phyloP scores from a whole-genome alignment of 2,329 filamentous ascomycete species.

The Trichoderma aggressivum region DNA sequence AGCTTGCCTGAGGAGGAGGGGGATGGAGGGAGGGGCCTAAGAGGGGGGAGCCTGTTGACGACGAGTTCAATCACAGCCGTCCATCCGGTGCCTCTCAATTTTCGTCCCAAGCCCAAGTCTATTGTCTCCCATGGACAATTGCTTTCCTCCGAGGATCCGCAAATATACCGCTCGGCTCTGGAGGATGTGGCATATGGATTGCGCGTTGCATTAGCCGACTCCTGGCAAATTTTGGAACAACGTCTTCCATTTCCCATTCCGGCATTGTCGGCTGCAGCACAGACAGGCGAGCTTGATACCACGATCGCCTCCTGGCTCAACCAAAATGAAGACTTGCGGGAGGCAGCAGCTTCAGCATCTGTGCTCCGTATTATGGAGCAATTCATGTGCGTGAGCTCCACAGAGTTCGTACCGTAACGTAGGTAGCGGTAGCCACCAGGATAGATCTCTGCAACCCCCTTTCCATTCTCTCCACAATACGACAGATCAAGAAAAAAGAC shows the following conservation, averaged over 20 bases:
- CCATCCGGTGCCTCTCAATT: neutral
- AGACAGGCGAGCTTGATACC: neutral
- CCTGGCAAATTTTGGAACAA: neutral
- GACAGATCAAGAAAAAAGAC: neutral
- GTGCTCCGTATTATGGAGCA: neutral
- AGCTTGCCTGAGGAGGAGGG: neutral
- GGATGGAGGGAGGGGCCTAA: neutral
- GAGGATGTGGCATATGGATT: neutral
- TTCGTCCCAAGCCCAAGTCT: neutral
- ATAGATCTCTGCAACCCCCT: slow-evolving; percentile 13
- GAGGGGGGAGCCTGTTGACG: neutral
- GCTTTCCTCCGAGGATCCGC: slow-evolving; percentile 6
- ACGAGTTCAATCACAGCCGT: neutral
- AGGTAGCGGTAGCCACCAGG: neutral
- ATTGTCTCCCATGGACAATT: neutral
- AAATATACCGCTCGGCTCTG: neutral
- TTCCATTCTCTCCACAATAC: neutral
- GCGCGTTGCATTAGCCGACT: slow-evolving; percentile 1
- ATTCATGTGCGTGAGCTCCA: slow-evolving; percentile 10
- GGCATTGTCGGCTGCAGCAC: neutral
- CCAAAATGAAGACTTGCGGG: slow-evolving; percentile 5
- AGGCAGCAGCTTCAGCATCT: neutral
- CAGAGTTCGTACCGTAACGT: neutral
- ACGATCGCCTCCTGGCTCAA: neutral
- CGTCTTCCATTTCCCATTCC: neutral